These are phyloP conservation scores for Apiotrichum laibachii DNA, from an alignment of 1,284 basidiomycete genomes.

Conservation along the genomic window DNA sequence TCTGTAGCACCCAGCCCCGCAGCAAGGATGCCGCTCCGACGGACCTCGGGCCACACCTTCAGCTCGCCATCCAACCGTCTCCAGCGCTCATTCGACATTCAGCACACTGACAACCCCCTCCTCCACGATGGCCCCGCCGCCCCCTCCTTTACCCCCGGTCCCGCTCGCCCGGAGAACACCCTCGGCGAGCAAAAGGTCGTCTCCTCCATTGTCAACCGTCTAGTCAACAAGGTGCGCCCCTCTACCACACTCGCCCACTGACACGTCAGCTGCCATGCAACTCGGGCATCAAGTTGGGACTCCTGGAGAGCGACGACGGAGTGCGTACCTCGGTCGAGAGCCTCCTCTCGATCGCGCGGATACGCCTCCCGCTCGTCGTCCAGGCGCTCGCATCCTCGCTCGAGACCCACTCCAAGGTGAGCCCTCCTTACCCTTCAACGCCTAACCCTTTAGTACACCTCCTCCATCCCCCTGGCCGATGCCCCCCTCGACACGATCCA, in stretches of 20 bases:
- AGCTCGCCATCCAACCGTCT: slow-evolving; percentile 20
- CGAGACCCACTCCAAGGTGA: slow-evolving; percentile 72
- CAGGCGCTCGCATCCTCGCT: slow-evolving; percentile 72
- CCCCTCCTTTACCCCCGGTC: neutral
- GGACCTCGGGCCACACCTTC: slow-evolving; percentile 24
- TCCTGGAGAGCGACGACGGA: slow-evolving; percentile 69
- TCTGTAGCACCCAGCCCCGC: neutral
- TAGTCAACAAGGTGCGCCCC: slow-evolving; percentile 44
- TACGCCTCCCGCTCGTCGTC: slow-evolving; percentile 72
- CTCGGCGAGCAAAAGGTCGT: slow-evolving; percentile 42
- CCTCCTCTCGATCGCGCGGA: slow-evolving; percentile 70
- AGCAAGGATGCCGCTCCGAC: slow-evolving; percentile 25
- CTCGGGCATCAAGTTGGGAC: slow-evolving; percentile 69
- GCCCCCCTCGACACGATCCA: slow-evolving; percentile 72
- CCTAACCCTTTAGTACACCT: slow-evolving; percentile 46
- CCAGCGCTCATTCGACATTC: slow-evolving; percentile 19
- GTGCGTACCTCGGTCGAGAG: slow-evolving; percentile 71
- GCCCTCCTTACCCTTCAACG: neutral
- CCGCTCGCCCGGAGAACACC: slow-evolving; percentile 13
- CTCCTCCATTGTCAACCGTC: slow-evolving; percentile 32
- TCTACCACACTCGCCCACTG: neutral
- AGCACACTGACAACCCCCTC: slow-evolving; percentile 22
- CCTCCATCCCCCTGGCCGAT: slow-evolving; percentile 40
- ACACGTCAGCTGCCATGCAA: slow-evolving; percentile 71
- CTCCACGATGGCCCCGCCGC: slow-evolving; percentile 16